Evolutionary conservation across 148 eudicot genomes (phyloP), one percentile per base, ranked within the genome.

Genomic region (Euryodendron excelsum): DNA sequence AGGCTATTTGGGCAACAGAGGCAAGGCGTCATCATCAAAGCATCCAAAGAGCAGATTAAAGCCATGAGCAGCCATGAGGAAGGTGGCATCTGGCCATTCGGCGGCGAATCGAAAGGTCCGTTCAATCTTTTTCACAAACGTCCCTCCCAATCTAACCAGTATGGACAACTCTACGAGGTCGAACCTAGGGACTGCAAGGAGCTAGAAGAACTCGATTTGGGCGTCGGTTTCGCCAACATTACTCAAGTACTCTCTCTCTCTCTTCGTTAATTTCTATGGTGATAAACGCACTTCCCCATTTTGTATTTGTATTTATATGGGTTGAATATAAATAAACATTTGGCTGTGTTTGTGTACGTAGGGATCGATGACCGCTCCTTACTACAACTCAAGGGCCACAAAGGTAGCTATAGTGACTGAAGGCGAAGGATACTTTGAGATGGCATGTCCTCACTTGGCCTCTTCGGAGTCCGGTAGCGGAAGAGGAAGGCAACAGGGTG

Each of bases 361-460:
- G 92, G 96, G 96, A 37, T 77, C 88, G 0, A 89, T 91, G 98
- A 69, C 63, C 3, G 79, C 87, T 27, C 93, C 90, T 30, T 66
- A 71, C 50, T 93, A 87, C 89, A 89, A 88, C 83, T 86, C 98
- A 12, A 88, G 83, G 85, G 83, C 97, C 4, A 89, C 96, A 2
- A 87, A 86, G 74, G 85, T 92, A n/a, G 70, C 86, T 1, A 69
- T 92, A 23, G 91, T 93, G 56, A 25, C 77, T 2, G 81, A 77
- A 0, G 98, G 98, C 2, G 75, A 83, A 73, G 98, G 97, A 17
- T 65, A 80, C 77, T 84, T 91, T 59, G 91, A 95, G 81, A 93
- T 95, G 91, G 93, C 96, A 17, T 93, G 97, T 56, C 97, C 98
- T 3, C 98, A 89, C 78, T 74, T 86, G 12, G 53, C 92, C 28